phyloP scores from a whole-genome alignment of 495 filamentous ascomycete species.

The Aspergillus campestris region DNA sequence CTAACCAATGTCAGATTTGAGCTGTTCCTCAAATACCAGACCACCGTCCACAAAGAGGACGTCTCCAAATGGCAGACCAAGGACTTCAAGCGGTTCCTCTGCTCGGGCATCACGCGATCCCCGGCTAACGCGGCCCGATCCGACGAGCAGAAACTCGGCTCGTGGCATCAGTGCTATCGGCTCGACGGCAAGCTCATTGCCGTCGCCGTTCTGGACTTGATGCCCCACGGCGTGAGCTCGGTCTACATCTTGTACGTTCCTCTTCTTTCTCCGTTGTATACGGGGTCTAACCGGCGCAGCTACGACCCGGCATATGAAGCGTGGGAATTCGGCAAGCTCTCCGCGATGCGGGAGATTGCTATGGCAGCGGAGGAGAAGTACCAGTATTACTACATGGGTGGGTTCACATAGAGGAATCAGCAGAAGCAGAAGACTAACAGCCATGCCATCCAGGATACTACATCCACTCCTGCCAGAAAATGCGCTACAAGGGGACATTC shows the following conservation, averaged over 20 bases:
- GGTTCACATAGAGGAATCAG: conserved; percentile 1
- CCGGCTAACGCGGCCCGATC: conserved; percentile 29
- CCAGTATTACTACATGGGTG: conserved; percentile 68
- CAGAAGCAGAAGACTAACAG: background rate
- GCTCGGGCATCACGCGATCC: conserved; percentile 63
- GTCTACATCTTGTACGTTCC: conserved; percentile 75
- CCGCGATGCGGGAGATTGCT: conserved; percentile 76
- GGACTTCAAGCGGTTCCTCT: conserved; percentile 80
- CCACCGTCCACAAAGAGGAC: conserved; percentile 66
- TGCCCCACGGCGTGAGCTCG: conserved; percentile 80
- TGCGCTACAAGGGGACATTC: conserved; percentile 88
- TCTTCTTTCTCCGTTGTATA: too few species aligned
- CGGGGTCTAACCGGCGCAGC: conserved; percentile 19
- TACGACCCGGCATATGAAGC: conserved; percentile 75
- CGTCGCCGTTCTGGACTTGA: conserved; percentile 78
- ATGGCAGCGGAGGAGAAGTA: conserved; percentile 70
- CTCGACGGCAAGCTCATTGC: conserved; percentile 84
- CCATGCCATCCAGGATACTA: conserved; percentile 48
- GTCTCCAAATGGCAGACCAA: conserved; percentile 53
- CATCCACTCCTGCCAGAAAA: conserved; percentile 65
- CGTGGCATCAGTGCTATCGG: conserved; percentile 93
- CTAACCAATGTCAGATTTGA: conserved; percentile 32
- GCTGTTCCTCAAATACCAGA: conserved; percentile 83
- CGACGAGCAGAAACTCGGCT: conserved; percentile 60
- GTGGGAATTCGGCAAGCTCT: conserved; percentile 81